Base-by-base conservation (phyloP, 2,329 filamentous ascomycete species). In the Samsoniella hepiali region DNA sequence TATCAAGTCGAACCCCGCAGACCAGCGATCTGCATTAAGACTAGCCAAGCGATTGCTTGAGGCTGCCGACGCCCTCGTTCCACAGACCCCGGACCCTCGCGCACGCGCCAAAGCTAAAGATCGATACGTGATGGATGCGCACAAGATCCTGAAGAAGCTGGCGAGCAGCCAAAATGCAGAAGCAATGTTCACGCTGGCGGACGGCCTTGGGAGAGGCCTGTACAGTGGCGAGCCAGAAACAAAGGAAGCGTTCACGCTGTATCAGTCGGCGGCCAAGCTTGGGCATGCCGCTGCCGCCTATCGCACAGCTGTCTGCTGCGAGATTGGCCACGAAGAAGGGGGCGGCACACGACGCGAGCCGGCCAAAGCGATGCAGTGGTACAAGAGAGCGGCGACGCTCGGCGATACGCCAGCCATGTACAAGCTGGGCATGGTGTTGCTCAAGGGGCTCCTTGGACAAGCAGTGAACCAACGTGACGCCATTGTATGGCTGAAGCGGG, bases 341-440 rank as follows among this genome's bases (percentile, higher is more conserved):
- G 95, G 95, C 59, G 95, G 95, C 31, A 98, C 95, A 1, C 88
- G 91, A 64, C 91, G 90, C 69, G 95, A 99, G 72, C 91, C 92
- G 0, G 78, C 94, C 68, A 98, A 98, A 77, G 94, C 95, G 1
- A 93, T 98, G 27, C 94, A 98, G 75, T 99, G 95, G 95, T 99
- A 99, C 76, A 93, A 94, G 74, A 90, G 93, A 50, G 93, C 95
- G 7, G 94, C 95, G 11, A 89, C 90, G 13, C 82, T 98, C 3
- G 94, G 95, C 3, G 94, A 99, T 72, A 89, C 90, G 1, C 91
- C 94, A 0, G 95, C 93, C 36, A 96, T 98, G 92, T 99, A 97
- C 80, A 99, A 99, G 77, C 88, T 98, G 77, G 95, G 95, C 64
- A 96, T 97, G 89, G 96, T 99, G 68, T 80, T 91, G 66, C 84